Conservation (phyloP, 441 rosid genomes). For the Adansonia grandidieri region DNA sequence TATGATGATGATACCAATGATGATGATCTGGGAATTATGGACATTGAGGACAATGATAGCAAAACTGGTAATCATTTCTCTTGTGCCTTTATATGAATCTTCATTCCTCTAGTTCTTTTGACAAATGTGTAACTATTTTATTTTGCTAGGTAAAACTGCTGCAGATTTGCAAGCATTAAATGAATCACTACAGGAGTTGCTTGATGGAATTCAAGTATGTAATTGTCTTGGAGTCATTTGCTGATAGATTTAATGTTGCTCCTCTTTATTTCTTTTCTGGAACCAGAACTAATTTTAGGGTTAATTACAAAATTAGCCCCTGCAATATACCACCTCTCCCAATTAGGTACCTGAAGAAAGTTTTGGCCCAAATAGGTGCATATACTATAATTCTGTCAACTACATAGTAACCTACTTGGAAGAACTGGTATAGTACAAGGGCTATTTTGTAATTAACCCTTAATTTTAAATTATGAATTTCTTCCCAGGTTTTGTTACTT, state of each 20-base stretch:
- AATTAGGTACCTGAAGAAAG: too few relatives aligned
- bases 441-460: too few relatives aligned
- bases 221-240: background rate
- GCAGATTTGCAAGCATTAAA: conserved; percentile 72
- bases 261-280: background rate
- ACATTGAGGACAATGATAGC: conserved; percentile 85
- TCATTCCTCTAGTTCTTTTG: conserved; percentile 21
- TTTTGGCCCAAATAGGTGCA: too few relatives aligned
- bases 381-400: too few relatives aligned
- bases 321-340: too few relatives aligned
- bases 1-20: conserved; percentile 56
- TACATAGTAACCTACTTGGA: too few relatives aligned
- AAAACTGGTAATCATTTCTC: conserved; percentile 60
- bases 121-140: conserved; percentile 27
- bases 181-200: conserved; percentile 95
- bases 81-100: conserved; percentile 26
- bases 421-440: too few relatives aligned
- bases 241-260: background rate
- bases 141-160: conserved; percentile 63
- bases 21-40: conserved; percentile 97
- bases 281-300: conserved; percentile 14
- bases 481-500: conserved; percentile 2
- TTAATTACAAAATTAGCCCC: too few relatives aligned
- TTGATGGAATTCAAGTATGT: conserved; percentile 91
- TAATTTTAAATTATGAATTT: conserved; percentile 6